Evolutionary conservation across 176 grass and related monocot species (phyloP), one percentile per base, ranked within the genome.

Genomic region (Aegilops umbellulata): DNA sequence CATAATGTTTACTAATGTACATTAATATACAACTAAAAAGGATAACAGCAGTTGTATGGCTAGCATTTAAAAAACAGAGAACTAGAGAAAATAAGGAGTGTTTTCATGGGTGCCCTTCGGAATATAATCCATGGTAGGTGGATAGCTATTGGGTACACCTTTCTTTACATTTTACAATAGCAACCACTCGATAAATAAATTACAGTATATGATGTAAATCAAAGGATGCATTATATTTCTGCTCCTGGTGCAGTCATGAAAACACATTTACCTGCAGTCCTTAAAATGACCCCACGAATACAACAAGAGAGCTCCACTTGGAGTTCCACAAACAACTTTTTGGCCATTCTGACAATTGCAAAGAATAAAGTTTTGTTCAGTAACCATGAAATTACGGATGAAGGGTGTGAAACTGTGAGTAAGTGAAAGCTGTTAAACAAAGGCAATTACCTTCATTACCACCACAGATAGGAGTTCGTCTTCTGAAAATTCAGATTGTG

Each of bases 231-330:
- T 81, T 63, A 58, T 24, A 67, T 58, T 79, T 79, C 65, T 51
- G 10, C 9, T 86, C 29, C 14, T 53, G 68, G 39, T 49, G 26
- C 36, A 73, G 36, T 88, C 19, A 68, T 63, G 63, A 69, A 69
- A 79, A 69, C 27, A 55, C 8, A 26, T 35, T 57, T 89, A 98
- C 96, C 96, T 94, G 96, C 93, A 98, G 86, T 98, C 96, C 58
- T 98, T 94, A 83, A 98, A 98, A 87, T 94, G 74, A 69, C 96
- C 96, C 96, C 96, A 98, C 19, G 93, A 95, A 85, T 98, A 95
- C 20, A 98, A 76, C 80, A 95, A 68, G 42, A 98, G 79, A 31
- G 96, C 84, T 84, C 97, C 96, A 74, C 86, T 94, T 61, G 93
- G 84, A 82, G 96, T 98, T 88, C 93, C 93, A 86, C 93, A 98